Evolutionary conservation across 208 protist genomes (phyloP).

Genomic region (Trypanosoma brucei): DNA sequence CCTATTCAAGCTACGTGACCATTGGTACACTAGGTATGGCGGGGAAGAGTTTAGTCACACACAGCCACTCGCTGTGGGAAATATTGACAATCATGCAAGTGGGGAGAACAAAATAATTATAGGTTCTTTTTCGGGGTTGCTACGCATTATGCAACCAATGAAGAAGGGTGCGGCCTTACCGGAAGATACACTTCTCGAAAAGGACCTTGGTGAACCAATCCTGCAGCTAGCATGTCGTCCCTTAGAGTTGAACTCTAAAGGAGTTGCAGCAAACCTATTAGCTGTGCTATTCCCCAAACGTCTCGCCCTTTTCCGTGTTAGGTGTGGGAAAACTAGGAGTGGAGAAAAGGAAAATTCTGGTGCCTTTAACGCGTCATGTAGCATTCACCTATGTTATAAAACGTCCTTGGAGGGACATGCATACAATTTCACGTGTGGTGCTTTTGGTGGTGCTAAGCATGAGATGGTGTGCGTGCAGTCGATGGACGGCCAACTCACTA

Average conservation of each 20-base stretch:
- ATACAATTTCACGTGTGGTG: slow-evolving; percentile 82
- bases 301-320: slow-evolving; percentile 58
- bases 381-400: slow-evolving; percentile 48
- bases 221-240: slow-evolving; percentile 77
- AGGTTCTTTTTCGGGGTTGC: slow-evolving; percentile 81
- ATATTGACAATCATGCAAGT: slow-evolving; percentile 64
- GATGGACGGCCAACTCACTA: slow-evolving; percentile 84
- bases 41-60: slow-evolving; percentile 77
- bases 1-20: slow-evolving; percentile 89
- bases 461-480: slow-evolving; percentile 90
- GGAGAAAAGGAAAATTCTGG: background rate
- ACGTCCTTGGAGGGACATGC: slow-evolving; percentile 45
- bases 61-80: slow-evolving; percentile 46
- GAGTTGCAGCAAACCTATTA: slow-evolving; percentile 44
- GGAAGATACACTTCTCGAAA: slow-evolving; percentile 77
- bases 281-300: slow-evolving; percentile 77
- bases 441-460: slow-evolving; percentile 64
- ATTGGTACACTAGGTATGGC: slow-evolving; percentile 75
- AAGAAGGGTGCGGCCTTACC: slow-evolving; percentile 50
- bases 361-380: slow-evolving; percentile 30
- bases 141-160: slow-evolving; percentile 77
- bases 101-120: slow-evolving; percentile 59
- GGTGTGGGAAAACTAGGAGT: slow-evolving; percentile 3
- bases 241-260: slow-evolving; percentile 44
- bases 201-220: slow-evolving; percentile 82